Evolutionary conservation across 2,329 filamentous ascomycete genomes (phyloP), one percentile per base, ranked within the genome.

Genomic region (Fusarium floridanum): DNA sequence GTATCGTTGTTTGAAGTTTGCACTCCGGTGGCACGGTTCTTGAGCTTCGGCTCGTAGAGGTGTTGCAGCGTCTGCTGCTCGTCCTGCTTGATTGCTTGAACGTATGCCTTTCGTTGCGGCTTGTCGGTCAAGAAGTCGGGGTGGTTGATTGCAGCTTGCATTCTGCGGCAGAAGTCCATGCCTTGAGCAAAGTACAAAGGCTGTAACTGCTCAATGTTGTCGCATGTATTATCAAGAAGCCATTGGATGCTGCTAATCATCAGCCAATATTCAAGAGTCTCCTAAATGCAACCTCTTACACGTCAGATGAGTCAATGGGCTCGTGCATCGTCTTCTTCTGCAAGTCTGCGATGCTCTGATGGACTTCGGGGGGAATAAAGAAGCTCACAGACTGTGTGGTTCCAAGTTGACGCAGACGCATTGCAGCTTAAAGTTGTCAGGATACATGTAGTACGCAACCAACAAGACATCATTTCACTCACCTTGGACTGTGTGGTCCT

Each of bases 181-280:
- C 91, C 91, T 74, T 93, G 91, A 0, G 89, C 84, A 36, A 87
- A 85, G 73, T 91, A 91, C 0, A 93, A 81, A 0, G 87, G 85
- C 45, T 89, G 88, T 0, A 92, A 77, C 48, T 91, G 88, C 70
- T 91, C 89, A 17, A 90, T 90, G 1, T 82, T 85, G 14, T 84
- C 81, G 67, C 91, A 93, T 0, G 91, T 91, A 65, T 92, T 89
- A 60, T 91, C 85, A 0, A 93, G 82, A 0, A 93, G 84, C 91
- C 91, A 93, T 45, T 76, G 64, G 11, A 78, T 76, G 10, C 75
- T 77, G 17, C 6, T 16, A 20, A 5, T 12, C 14, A 27, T 77
- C 59, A 77, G 72, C 22, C 12, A 6, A 43, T 12, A 14, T 20
- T 6, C 6, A 6, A 76, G 17, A 34, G 12, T n/a, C 1, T 27